phyloP scores from a whole-genome alignment of 1,284 basidiomycete genomes.

The Wallemia mellicola region DNA sequence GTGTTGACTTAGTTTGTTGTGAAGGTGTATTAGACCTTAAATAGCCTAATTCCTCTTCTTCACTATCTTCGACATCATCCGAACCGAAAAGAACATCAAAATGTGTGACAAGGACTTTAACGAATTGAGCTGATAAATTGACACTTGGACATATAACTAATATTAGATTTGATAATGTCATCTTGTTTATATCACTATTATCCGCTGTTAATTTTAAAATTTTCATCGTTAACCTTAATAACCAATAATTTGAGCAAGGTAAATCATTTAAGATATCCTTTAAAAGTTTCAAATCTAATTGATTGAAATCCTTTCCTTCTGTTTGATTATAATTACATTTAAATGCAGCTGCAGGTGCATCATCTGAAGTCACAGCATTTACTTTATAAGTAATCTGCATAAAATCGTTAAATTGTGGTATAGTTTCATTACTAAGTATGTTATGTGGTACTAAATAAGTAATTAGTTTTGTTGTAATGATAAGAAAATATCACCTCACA shows the following conservation, averaged over 20 bases:
- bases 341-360: background rate
- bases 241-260: background rate
- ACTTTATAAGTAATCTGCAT: background rate
- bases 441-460: background rate
- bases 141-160: background rate
- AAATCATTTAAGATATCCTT: background rate
- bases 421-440: background rate
- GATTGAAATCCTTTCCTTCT: background rate
- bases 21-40: background rate
- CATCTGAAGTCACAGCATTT: background rate
- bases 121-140: background rate
- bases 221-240: background rate
- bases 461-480: background rate
- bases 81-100: background rate
- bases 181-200: background rate
- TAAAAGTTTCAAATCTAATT: background rate
- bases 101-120: background rate
- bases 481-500: conserved; percentile 10
- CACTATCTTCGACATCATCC: background rate
- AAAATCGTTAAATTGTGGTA: background rate
- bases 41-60: background rate
- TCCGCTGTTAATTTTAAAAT: background rate
- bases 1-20: too few relatives aligned
- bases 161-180: background rate
- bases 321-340: background rate